A percentile compares a stretch with the other conserved stretches of the same genome.
These are phyloP conservation scores for Suillus tomentosus DNA, from an alignment of 768 basidiomycete species.

Conservation along the genomic window DNA sequence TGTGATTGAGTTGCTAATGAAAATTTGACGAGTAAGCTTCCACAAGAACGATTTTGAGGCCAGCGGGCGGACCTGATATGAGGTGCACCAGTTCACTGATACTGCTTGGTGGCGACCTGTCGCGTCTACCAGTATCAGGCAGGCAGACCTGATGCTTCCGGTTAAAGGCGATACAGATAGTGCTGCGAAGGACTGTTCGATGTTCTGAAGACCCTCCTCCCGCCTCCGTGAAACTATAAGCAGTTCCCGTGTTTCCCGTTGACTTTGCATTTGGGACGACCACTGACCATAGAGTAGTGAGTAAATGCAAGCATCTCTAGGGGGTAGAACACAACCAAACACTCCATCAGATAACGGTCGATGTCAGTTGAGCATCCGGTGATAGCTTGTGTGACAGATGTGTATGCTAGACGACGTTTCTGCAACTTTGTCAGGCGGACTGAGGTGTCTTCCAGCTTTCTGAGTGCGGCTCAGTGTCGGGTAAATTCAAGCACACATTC, in stretches of 20 bases:
- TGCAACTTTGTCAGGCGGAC: neutral
- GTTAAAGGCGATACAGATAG: neutral
- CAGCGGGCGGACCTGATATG: conserved; percentile 19
- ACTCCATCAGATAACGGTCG: neutral
- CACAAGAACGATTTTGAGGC: neutral
- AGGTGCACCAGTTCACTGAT: conserved; percentile 25
- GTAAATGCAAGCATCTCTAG: neutral
- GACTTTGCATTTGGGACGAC: neutral
- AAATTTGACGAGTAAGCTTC: neutral
- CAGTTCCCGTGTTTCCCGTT: neutral
- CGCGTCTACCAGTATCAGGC: neutral
- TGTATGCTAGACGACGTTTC: neutral
- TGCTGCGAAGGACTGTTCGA: neutral
- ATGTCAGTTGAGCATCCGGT: neutral
- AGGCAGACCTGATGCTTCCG: neutral
- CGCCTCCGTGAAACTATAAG: neutral
- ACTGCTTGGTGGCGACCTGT: conserved; percentile 22
- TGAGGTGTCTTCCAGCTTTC: neutral
- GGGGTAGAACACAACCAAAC: neutral
- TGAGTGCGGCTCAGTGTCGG: neutral
- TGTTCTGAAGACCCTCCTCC: conserved; percentile 11
- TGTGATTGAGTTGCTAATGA: conserved; percentile 1
- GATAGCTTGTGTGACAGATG: neutral
- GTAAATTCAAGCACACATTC: neutral
- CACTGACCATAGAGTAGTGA: neutral